Conservation (phyloP, 2,329 filamentous ascomycete species). For the Clonostachys byssicola region DNA sequence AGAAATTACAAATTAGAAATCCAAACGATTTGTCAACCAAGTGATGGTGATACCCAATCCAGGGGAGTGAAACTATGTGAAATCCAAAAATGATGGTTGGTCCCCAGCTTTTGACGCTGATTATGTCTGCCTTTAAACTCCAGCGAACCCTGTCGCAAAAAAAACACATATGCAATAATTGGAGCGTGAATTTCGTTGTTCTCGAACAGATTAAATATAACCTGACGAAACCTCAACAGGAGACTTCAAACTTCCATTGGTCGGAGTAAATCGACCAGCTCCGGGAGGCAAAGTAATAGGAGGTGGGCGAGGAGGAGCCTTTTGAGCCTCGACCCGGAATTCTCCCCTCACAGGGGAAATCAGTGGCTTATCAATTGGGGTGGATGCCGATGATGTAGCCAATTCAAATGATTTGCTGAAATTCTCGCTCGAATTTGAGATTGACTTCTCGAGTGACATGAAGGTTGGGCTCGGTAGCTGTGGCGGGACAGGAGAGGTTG, state of each 20-base stretch:
- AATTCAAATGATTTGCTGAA: constrained; percentile 23
- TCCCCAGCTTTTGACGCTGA: too few relatives aligned
- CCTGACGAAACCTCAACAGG: constrained; percentile 2
- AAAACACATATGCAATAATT: too few relatives aligned
- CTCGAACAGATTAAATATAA: constrained; percentile 3
- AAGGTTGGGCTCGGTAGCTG: constrained; percentile 29
- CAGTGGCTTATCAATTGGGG: constrained; percentile 9
- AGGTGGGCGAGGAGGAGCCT: constrained; percentile 21
- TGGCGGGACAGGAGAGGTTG: constrained; percentile 10
- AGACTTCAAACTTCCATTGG: constrained; percentile 2
- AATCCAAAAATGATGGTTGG: too few relatives aligned
- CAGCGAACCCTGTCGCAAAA: too few relatives aligned
- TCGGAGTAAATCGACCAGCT: constrained; percentile 6
- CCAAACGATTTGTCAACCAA: too few relatives aligned
- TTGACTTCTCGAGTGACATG: constrained; percentile 23
- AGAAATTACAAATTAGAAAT: too few relatives aligned
- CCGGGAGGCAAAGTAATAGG: constrained; percentile 18
- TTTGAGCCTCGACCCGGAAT: constrained; percentile 23
- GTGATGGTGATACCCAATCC: too few relatives aligned
- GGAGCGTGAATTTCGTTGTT: too few relatives aligned
- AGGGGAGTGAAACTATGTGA: too few relatives aligned
- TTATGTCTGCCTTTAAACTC: too few relatives aligned
- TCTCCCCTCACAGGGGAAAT: constrained; percentile 22
- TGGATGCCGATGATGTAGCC: constrained; percentile 12
- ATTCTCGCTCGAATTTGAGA: constrained; percentile 22